Evolutionary conservation across 257 asterid genomes (phyloP).

Genomic region (Nicotiana knightiana): DNA sequence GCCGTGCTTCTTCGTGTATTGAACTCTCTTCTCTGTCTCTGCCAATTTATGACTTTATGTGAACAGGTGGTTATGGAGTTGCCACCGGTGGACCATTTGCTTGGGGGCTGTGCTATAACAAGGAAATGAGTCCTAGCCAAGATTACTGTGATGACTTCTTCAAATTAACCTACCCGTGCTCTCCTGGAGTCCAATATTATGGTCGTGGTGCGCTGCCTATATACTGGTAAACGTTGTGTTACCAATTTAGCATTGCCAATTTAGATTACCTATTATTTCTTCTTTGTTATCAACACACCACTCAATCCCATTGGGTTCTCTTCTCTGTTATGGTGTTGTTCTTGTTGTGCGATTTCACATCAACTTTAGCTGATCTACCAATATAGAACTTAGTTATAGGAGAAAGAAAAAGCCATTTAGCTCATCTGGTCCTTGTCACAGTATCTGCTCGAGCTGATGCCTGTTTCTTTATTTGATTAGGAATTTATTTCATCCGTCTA

Average conservation of each 20-base stretch:
- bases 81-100: slow-evolving; percentile 91
- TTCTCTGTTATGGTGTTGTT: neutral
- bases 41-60: neutral
- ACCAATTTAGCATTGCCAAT: neutral
- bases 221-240: slow-evolving; percentile 48
- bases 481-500: neutral
- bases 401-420: neutral
- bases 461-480: neutral
- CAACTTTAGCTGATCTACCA: neutral
- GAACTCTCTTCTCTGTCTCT: neutral
- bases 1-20: neutral
- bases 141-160: slow-evolving; percentile 32
- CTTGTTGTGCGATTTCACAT: neutral
- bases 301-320: neutral
- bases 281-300: neutral
- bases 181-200: slow-evolving; percentile 70
- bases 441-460: neutral
- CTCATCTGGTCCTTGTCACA: neutral
- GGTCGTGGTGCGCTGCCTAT: slow-evolving; percentile 93
- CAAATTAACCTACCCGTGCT: slow-evolving; percentile 48
- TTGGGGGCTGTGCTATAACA: slow-evolving; percentile 88
- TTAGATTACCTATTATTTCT: neutral
- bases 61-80: slow-evolving; percentile 82
- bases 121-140: slow-evolving; percentile 40
- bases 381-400: neutral